Conservation (phyloP, 805 yeast genomes). For the Candida anglica region DNA sequence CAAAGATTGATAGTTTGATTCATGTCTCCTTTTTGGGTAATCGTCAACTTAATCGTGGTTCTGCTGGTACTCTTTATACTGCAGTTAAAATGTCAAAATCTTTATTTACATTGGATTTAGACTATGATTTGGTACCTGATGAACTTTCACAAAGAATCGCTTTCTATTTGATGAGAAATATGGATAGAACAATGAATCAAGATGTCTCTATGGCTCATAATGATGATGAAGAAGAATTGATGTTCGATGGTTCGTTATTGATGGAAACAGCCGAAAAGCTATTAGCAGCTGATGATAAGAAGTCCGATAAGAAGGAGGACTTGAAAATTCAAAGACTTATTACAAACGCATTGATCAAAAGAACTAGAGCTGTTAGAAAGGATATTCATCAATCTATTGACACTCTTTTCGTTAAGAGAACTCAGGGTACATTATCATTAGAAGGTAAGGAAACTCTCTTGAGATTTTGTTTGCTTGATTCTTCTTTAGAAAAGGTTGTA, state of each 20-base stretch:
- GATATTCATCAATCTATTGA: slow-evolving; percentile 53
- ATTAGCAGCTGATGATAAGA: slow-evolving; percentile 39
- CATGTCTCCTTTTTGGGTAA: slow-evolving; percentile 57
- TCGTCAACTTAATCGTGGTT: slow-evolving; percentile 36
- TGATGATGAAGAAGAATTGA: slow-evolving; percentile 46
- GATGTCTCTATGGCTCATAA: slow-evolving; percentile 7
- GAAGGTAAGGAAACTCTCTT: slow-evolving; percentile 54
- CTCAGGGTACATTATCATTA: slow-evolving; percentile 42
- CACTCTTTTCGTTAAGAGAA: slow-evolving; percentile 43
- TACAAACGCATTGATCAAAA: slow-evolving; percentile 47
- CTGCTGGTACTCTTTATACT: slow-evolving; percentile 48
- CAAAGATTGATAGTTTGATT: slow-evolving; percentile 42
- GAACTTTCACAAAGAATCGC: slow-evolving; percentile 52
- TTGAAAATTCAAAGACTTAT: slow-evolving; percentile 40
- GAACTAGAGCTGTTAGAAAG: slow-evolving; percentile 45
- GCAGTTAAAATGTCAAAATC: slow-evolving; percentile 44
- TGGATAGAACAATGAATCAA: slow-evolving; percentile 42
- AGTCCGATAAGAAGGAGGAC: slow-evolving; percentile 30
- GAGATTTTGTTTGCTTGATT: slow-evolving; percentile 51
- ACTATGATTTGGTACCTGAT: slow-evolving; percentile 49
- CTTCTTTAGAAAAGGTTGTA: slow-evolving; percentile 49
- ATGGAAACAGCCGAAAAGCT: slow-evolving; percentile 72
- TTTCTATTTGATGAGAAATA: slow-evolving; percentile 52
- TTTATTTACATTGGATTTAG: slow-evolving; percentile 50
- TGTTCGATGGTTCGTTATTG: slow-evolving; percentile 71